Percentiles rank a stretch among this genome's conserved stretches.
phyloP scores from a whole-genome alignment of 2,329 filamentous ascomycete genomes.

The Neurospora sp. region DNA sequence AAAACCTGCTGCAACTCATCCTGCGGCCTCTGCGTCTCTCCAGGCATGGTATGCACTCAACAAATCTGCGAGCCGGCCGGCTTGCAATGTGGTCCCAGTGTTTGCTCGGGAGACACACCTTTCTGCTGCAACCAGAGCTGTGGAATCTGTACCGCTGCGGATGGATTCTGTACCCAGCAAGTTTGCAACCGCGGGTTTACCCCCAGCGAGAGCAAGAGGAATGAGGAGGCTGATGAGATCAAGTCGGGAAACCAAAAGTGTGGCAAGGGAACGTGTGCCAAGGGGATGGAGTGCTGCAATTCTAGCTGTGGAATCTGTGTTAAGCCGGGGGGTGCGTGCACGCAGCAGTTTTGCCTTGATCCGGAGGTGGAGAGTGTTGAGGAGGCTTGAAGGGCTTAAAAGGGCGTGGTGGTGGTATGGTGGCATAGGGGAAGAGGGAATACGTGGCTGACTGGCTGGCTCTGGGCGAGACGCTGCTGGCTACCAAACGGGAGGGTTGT shows the following conservation, averaged over 20 bases:
- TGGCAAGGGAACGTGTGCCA: slow-evolving; percentile 11
- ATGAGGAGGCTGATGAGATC: neutral
- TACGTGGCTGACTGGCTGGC: neutral
- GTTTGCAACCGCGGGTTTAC: slow-evolving; percentile 1
- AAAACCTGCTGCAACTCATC: slow-evolving; percentile 15
- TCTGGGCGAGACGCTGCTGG: neutral
- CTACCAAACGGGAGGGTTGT: neutral
- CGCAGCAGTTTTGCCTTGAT: slow-evolving; percentile 10
- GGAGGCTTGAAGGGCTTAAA: neutral
- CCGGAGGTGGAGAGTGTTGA: neutral
- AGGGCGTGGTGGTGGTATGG: neutral
- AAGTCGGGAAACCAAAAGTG: slow-evolving; percentile 6
- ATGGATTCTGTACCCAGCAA: neutral
- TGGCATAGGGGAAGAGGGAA: neutral
- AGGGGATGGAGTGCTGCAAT: slow-evolving; percentile 15
- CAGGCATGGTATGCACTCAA: slow-evolving; percentile 12
- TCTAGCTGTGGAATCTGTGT: slow-evolving; percentile 17
- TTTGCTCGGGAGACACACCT: neutral
- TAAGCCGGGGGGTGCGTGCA: slow-evolving; percentile 10
- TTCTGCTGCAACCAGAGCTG: slow-evolving; percentile 18
- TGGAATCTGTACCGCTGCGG: slow-evolving; percentile 14
- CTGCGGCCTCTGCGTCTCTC: slow-evolving; percentile 13
- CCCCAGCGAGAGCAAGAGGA: slow-evolving; percentile 2
- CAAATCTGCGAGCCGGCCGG: slow-evolving; percentile 8
- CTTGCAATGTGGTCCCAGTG: neutral